Percentiles rank a stretch among this genome's conserved stretches.
These are phyloP conservation scores for Hortiboletus flavorubellus DNA, from an alignment of 768 basidiomycete genomes.

Conservation along the genomic window DNA sequence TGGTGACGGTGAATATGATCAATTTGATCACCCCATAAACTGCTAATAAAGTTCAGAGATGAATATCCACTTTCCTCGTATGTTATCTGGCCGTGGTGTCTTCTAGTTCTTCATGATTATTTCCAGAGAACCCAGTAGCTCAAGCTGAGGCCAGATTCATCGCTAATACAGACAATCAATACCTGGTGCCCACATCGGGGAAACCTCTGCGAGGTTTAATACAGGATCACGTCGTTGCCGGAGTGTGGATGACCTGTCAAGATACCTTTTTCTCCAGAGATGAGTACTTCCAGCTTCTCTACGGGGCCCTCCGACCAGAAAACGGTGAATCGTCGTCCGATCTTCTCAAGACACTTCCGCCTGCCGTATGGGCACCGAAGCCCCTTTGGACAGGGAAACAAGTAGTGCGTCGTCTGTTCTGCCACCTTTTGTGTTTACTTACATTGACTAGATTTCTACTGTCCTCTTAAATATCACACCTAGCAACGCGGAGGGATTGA, in stretches of 20 bases:
- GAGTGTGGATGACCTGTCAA: slow-evolving; percentile 98
- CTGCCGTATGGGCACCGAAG: slow-evolving; percentile 87
- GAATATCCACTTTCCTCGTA: slow-evolving; percentile 99
- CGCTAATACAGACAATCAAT: slow-evolving; percentile 98
- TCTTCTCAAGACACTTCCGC: slow-evolving; percentile 78
- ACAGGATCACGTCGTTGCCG: slow-evolving; percentile 98
- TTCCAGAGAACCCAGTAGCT: slow-evolving; percentile 86
- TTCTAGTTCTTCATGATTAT: background rate
- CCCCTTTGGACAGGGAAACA: slow-evolving; percentile 99
- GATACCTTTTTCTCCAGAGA: slow-evolving; percentile 93
- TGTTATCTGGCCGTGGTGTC: slow-evolving; percentile 29
- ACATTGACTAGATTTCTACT: slow-evolving; percentile 74
- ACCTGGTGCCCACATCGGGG: slow-evolving; percentile 97
- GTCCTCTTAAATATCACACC: slow-evolving; percentile 92
- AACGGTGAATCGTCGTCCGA: slow-evolving; percentile 55
- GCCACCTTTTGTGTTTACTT: background rate
- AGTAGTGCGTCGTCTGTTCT: slow-evolving; percentile 56
- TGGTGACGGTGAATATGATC: slow-evolving; percentile 64
- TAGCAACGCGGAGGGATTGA: slow-evolving; percentile 69
- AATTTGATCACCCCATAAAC: background rate
- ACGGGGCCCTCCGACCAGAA: slow-evolving; percentile 91
- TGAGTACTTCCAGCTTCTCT: slow-evolving; percentile 94
- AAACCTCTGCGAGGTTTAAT: slow-evolving; percentile 97
- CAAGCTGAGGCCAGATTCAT: slow-evolving; percentile 92
- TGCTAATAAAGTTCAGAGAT: slow-evolving; percentile 59